Evolutionary conservation across 257 asterid species (phyloP).

Genomic region (Primulina tabacum): DNA sequence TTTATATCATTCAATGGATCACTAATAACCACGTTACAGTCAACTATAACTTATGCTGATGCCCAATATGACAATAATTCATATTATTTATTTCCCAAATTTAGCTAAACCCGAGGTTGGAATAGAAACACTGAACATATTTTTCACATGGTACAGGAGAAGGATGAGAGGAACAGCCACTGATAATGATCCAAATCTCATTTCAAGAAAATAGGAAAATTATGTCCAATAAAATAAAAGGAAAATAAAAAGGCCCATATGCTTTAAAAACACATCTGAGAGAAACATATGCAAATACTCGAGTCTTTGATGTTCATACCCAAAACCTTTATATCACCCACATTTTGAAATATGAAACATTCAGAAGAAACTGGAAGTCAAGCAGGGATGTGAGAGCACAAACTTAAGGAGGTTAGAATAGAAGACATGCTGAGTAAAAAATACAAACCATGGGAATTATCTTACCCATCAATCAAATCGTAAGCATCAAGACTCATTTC

Average conservation of each 20-base stretch:
- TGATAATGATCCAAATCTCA: neutral
- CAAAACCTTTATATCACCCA: neutral
- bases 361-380: constrained; percentile 6
- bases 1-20: constrained; percentile 3
- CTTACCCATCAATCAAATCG: constrained; percentile 90
- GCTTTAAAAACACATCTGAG: neutral
- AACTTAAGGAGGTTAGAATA: neutral
- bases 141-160: neutral
- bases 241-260: neutral
- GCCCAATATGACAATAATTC: neutral
- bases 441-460: constrained; percentile 20
- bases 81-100: neutral
- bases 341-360: neutral
- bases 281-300: neutral
- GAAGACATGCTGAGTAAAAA: constrained; percentile 1
- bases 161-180: neutral
- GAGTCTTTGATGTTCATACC: constrained; percentile 1
- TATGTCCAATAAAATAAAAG: neutral
- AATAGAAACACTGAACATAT: neutral
- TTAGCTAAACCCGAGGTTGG: neutral
- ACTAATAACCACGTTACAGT: neutral
- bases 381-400: constrained; percentile 10
- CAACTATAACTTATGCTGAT: neutral
- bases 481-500: constrained; percentile 88
- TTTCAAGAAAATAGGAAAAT: neutral